Evolutionary conservation across 257 asterid species (phyloP).

Genomic region (Capsicum rhomboideum): DNA sequence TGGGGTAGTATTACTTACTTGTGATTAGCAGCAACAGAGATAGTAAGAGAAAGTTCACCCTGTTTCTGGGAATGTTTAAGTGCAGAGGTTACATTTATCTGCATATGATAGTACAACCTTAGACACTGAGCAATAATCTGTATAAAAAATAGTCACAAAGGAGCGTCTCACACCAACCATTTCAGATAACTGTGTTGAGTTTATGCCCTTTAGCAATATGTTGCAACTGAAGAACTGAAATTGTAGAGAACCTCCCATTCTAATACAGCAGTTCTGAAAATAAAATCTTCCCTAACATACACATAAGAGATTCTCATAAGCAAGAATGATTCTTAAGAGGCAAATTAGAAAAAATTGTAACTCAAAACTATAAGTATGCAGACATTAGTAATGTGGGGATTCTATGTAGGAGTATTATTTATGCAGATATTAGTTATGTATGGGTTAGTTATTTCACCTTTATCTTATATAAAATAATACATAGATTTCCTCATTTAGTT

Average conservation of each 20-base stretch:
- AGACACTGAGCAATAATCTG: neutral
- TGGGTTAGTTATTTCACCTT: too few relatives aligned
- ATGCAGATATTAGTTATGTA: too few relatives aligned
- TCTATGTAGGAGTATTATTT: too few relatives aligned
- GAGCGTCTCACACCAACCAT: slow-evolving; percentile 25
- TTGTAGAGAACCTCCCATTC: slow-evolving; percentile 8
- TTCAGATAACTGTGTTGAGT: neutral
- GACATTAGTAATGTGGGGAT: too few relatives aligned
- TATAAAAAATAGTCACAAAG: neutral
- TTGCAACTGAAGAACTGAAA: slow-evolving; percentile 5
- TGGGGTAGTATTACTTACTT: slow-evolving; percentile 9
- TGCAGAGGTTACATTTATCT: slow-evolving; percentile 21
- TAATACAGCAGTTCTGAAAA: slow-evolving; percentile 13
- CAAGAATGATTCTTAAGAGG: too few relatives aligned
- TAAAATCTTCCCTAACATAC: neutral
- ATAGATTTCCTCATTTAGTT: too few relatives aligned
- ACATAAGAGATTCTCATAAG: neutral
- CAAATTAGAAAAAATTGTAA: too few relatives aligned
- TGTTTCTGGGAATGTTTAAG: slow-evolving; percentile 10
- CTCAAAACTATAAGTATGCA: too few relatives aligned
- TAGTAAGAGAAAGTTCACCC: slow-evolving; percentile 4
- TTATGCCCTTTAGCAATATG: slow-evolving; percentile 14
- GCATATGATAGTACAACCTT: neutral
- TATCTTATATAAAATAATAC: too few relatives aligned
- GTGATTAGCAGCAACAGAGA: slow-evolving; percentile 25